These are phyloP conservation scores for Galerina sulciceps DNA, from an alignment of 768 basidiomycete species.

Conservation along the genomic window DNA sequence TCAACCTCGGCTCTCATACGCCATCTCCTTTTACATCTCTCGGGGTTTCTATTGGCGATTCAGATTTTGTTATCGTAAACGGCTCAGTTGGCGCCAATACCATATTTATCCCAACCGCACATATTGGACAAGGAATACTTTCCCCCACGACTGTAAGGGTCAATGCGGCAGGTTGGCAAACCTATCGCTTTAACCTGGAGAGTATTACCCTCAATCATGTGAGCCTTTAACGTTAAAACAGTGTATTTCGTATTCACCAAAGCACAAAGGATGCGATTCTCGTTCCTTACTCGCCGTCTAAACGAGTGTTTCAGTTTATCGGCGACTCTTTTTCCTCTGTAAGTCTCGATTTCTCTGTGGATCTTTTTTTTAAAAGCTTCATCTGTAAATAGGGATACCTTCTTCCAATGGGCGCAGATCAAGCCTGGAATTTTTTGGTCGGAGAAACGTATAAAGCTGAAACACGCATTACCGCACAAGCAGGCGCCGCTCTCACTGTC, in stretches of 20 bases:
- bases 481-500: conserved; percentile 53
- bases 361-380: neutral
- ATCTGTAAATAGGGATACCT: conserved; percentile 49
- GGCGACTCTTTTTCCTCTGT: conserved; percentile 62
- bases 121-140: neutral
- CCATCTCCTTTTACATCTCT: conserved; percentile 46
- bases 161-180: conserved; percentile 60
- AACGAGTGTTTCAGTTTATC: conserved; percentile 56
- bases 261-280: conserved; percentile 45
- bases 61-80: conserved; percentile 48
- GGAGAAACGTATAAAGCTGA: conserved; percentile 57
- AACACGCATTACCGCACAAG: conserved; percentile 53
- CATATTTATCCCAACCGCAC: conserved; percentile 36
- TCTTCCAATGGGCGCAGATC: conserved; percentile 53
- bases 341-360: conserved; percentile 7
- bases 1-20: conserved; percentile 54
- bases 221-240: conserved; percentile 3
- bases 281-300: conserved; percentile 47
- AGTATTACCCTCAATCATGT: conserved; percentile 49
- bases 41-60: conserved; percentile 53
- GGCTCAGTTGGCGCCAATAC: conserved; percentile 48
- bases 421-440: conserved; percentile 58
- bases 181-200: conserved; percentile 57
- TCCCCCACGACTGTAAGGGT: conserved; percentile 42
- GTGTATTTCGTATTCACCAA: neutral